Evolutionary conservation across 306 rosid species (phyloP), one percentile per base, ranked within the genome.

Genomic region (Betula pendula): DNA sequence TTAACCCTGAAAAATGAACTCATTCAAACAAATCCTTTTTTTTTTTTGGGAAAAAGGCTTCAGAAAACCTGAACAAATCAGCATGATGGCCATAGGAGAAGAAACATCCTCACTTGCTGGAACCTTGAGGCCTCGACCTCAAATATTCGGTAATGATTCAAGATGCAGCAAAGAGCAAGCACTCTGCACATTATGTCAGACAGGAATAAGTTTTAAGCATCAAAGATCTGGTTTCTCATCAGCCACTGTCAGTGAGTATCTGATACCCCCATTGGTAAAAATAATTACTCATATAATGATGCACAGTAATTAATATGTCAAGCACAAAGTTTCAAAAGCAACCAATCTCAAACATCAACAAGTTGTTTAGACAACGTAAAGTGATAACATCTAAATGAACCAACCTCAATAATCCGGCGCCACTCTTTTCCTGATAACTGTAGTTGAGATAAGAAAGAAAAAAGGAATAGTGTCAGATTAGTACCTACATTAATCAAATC

Each of bases 391-490:
- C 20, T 29, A 76, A 67, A 33, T 14, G 75, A 38, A 85, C 96
- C 79, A 81, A 93, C 98, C 98, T 91, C 96, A 58, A 93, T 94
- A 83, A 87, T 88, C 88, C 88, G 95, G 70, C 96, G 89, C 96
- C 98, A 93, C 75, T 91, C 98, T 81, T 87, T 93, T 79, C 98
- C 93, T 2, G 89, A 81, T 80, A 91, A 84, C 98, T 91, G 98
- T 87, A 87, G 44, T 79, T 73, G 13, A 65, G 10, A 67, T 60
- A 73, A 49, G 43, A 17, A 68, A 31, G 58, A 42, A 78, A 27
- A 80, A 81, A 53, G 3, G 55, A 60, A 56, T 59, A 62, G 60
- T 22, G 80, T 81, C 65, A 77, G 72, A 72, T 68, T 15, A 76
- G 77, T 44, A 52, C 24, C 55, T 13, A 47, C 60, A 71, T 25